phyloP scores from a whole-genome alignment of 176 grass and related monocot genomes.

The Aegilops speltoides region DNA sequence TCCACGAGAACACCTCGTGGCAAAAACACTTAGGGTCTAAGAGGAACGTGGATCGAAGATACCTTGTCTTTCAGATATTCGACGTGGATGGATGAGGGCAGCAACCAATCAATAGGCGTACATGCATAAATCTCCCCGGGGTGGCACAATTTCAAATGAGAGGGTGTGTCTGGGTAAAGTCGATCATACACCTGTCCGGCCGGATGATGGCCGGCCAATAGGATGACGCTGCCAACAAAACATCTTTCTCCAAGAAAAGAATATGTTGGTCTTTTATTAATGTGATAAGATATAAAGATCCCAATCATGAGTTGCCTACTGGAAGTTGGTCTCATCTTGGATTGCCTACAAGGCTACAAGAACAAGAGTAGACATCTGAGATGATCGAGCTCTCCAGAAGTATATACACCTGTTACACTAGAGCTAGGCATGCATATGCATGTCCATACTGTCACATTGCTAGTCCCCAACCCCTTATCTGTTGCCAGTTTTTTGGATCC shows the following conservation, averaged over 20 bases:
- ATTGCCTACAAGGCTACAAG: background rate
- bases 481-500: background rate
- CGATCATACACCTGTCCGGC: background rate
- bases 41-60: background rate
- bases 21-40: conserved; percentile 2
- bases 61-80: conserved; percentile 28
- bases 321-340: background rate
- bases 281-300: conserved; percentile 7
- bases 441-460: background rate
- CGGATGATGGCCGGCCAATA: conserved; percentile 15
- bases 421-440: background rate
- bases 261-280: conserved; percentile 20
- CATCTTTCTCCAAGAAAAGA: background rate
- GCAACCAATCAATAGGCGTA: conserved; percentile 2
- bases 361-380: background rate
- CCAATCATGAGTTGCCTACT: background rate
- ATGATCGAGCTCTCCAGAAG: conserved; percentile 28
- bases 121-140: background rate
- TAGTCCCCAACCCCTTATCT: background rate
- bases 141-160: conserved; percentile 34
- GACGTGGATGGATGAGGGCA: conserved; percentile 31
- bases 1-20: background rate
- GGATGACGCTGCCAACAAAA: conserved; percentile 11
- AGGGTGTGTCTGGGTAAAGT: conserved; percentile 29
- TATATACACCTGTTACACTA: conserved; percentile 31